phyloP scores from a whole-genome alignment of 2,329 filamentous ascomycete species.

The Colletotrichum orbiculare region DNA sequence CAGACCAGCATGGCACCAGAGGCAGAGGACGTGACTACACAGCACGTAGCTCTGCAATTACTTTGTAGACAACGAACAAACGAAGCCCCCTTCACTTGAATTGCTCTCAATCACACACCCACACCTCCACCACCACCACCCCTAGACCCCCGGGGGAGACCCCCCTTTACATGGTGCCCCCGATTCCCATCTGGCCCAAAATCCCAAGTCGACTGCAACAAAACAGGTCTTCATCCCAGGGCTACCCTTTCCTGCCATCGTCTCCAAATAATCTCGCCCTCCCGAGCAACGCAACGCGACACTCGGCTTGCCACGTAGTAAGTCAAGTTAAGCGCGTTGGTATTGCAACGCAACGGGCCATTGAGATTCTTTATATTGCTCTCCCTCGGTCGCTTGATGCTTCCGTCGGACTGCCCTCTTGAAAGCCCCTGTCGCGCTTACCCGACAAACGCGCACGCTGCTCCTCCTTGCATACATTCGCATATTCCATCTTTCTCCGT shows the following conservation, averaged over 20 bases:
- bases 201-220: constrained; percentile 22
- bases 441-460: constrained; percentile 1
- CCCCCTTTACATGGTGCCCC: constrained; percentile 16
- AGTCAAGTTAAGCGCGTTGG: too few species aligned
- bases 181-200: constrained; percentile 11
- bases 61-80: constrained; percentile 4
- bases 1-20: not conserved
- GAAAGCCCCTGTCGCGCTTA: constrained; percentile 26
- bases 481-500: constrained; percentile 2
- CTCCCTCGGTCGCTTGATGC: constrained; percentile 20
- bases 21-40: not conserved
- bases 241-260: constrained; percentile 26
- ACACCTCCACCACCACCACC: not conserved
- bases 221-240: constrained; percentile 31
- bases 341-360: constrained; percentile 16
- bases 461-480: not conserved
- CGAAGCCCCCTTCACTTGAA: constrained; percentile 6
- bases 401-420: constrained; percentile 5
- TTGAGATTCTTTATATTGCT: constrained; percentile 3
- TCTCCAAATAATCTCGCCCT: constrained; percentile 26
- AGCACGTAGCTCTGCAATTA: not conserved
- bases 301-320: not conserved
- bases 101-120: not conserved
- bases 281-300: constrained; percentile 33
- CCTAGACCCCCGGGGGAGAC: not conserved